A percentile compares a stretch with the other conserved stretches of the same genome.
Conservation (phyloP, 1,284 basidiomycete species). For the Pascua guehoae region DNA sequence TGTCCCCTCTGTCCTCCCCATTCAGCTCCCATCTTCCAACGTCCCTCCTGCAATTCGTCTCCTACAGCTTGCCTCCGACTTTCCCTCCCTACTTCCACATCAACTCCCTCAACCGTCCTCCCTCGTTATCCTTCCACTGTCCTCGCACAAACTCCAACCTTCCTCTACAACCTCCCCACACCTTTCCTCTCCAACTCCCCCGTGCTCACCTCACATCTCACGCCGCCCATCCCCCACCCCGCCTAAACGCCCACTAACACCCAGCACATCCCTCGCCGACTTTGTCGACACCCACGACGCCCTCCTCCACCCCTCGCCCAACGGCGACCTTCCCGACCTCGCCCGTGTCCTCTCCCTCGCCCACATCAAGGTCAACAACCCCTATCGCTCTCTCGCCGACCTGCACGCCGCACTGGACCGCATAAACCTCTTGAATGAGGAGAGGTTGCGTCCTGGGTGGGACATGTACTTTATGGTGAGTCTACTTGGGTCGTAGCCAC, state of each 20-base stretch:
- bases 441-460: constrained; percentile 80
- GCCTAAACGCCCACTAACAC: neutral
- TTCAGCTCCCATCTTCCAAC: too few relatives aligned
- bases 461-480: constrained; percentile 92
- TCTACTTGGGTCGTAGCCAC: neutral
- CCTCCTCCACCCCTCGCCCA: constrained; percentile 45
- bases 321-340: constrained; percentile 41
- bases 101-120: too few relatives aligned
- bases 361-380: constrained; percentile 68
- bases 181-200: neutral
- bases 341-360: constrained; percentile 30
- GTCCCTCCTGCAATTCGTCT: too few relatives aligned
- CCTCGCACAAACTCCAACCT: neutral
- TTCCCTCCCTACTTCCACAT: too few relatives aligned
- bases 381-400: constrained; percentile 57
- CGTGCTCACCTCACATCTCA: neutral
- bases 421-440: constrained; percentile 65
- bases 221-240: too few relatives aligned
- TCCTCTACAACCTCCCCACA: neutral
- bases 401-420: constrained; percentile 64
- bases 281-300: constrained; percentile 65
- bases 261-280: constrained; percentile 58
- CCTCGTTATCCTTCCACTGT: too few relatives aligned
- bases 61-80: too few relatives aligned
- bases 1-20: neutral